phyloP scores from a whole-genome alignment of 1,139 yeast genomes.

The Sugiyamaella neomexicana region DNA sequence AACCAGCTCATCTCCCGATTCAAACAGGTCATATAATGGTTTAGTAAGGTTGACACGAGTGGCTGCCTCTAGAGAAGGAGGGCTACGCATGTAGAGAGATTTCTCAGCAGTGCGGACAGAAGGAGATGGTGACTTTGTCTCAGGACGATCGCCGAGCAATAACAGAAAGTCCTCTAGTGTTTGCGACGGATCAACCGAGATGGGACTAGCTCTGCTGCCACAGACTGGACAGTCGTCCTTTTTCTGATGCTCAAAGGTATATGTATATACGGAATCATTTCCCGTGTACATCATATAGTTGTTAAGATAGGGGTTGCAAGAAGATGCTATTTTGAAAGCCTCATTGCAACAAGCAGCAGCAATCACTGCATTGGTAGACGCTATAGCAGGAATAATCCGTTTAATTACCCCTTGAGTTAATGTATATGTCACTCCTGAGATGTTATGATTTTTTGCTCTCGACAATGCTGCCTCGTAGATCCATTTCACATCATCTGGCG shows the following conservation, averaged over 20 bases:
- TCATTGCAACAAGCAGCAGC: conserved; percentile 93
- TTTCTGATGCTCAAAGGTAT: conserved; percentile 63
- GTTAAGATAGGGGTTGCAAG: conserved; percentile 63
- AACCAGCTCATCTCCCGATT: conserved; percentile 51
- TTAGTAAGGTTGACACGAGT: conserved; percentile 51
- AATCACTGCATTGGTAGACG: conserved; percentile 88
- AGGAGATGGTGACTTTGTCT: conserved; percentile 50
- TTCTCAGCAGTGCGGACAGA: conserved; percentile 50
- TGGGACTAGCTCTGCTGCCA: conserved; percentile 45
- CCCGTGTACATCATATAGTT: conserved; percentile 91
- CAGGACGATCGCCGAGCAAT: conserved; percentile 36
- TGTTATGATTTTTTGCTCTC: conserved; percentile 66
- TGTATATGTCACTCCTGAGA: conserved; percentile 66
- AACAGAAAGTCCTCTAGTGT: conserved; percentile 54
- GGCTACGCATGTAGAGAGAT: conserved; percentile 53
- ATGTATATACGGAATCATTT: conserved; percentile 71
- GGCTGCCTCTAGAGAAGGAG: conserved; percentile 51
- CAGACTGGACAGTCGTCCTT: conserved; percentile 73
- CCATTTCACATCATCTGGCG: conserved; percentile 66
- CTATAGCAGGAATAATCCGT: conserved; percentile 90
- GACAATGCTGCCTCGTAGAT: conserved; percentile 55
- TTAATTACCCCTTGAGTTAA: conserved; percentile 87
- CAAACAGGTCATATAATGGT: conserved; percentile 45
- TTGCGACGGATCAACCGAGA: conserved; percentile 42
- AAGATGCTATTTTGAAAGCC: conserved; percentile 73